Evolutionary conservation across 2,329 filamentous ascomycete species (phyloP), one percentile per base, ranked within the genome.

Genomic region (Fusarium miscanthi): DNA sequence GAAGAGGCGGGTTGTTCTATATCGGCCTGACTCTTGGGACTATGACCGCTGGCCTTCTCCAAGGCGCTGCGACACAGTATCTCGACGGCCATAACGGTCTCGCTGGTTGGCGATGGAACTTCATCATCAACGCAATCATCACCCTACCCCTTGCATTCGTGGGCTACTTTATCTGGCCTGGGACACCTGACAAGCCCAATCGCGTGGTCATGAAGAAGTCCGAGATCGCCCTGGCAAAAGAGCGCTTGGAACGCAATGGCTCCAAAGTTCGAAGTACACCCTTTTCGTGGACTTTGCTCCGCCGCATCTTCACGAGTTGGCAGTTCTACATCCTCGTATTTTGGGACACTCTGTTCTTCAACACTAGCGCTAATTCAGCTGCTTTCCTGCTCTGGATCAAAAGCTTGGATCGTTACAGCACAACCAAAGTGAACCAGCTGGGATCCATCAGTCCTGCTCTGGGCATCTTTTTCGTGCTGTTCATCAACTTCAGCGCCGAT

Each of bases 211-310:
- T 40, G 49, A 53, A 40, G 2, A 40, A 38, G 10, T 53, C 33
- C 1, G 49, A 53, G 4, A 53, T 53, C 10, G 10, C 13, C 5
- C 49, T 53, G 2, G 49, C 49, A 27, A 53, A 53, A 27, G 49
- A 40, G 0, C 49, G 49, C 0, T 1, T 40, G 0, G 49, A 40
- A 17, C 23, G 33, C 0, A 53, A 27, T 6, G 49, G 33, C 10
- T 6, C 23, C 0, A 40, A 53, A 0, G 31, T 40, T 2, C 8
- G 33, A 40, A 53, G 49, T 2, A 40, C 49, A 10, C 49, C 49
- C 0, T 53, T 53, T 17, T 53, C 49, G 2, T 27, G 19, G 49
- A 27, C 23, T 13, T 9, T 53, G 10, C 49, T 53, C 5, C 33
- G 19, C 1, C 49, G 49, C 5, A 53, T 53, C 23, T 40, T 53